Evolutionary conservation across 2,329 filamentous ascomycete genomes (phyloP), one percentile per base, ranked within the genome.

Genomic region (Uncinocarpus reesii): DNA sequence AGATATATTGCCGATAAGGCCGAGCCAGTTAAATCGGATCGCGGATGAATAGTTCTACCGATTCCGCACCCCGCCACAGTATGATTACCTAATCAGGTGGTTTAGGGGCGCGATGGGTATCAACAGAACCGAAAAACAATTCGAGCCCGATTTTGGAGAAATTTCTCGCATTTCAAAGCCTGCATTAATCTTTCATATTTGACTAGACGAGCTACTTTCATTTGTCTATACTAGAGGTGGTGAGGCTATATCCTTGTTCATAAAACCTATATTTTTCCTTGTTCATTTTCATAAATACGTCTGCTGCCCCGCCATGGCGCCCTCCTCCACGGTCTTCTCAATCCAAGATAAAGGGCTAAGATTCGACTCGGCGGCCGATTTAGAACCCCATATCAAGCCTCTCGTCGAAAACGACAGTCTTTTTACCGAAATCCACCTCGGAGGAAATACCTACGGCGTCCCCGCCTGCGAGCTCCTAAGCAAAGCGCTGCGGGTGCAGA

Each of bases 381-480:
- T 96, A 53, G 84, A 92, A 66, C 73, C 84, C 56, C 83, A 95
- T 66, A 85, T 95, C 61, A 77, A 82, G 57, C 76, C 78, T 42
- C 79, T 98, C 53, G 73, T 79, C 54, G 78, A 80, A 50, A 83
- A 81, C 69, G 69, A 78, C 48, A 77, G 88, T 60, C 76, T 93
- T 49, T 65, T 62, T 43, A 87, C 93, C 63, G 88, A 95, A 67
- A 80, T 98, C 56, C 80, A 80, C 57, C 76, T 98, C 40, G 75
- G 86, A 48, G 92, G 90, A 53, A 98, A 98, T 73, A 96, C 92
- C 1, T 74, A 96, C 44, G 92, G 92, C 46, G 81, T 95, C 47
- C 85, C 82, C 42, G 92, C 92, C 42, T 93, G 84, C 64, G 82
- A 89, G 67, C 81, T 82, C 26, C 79, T 98, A 37, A 89, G 87